Evolutionary conservation across 345 rosid genomes (phyloP).

Genomic region (rapeseed (Brassica napus)): Da-Ae NC_063445.1:17430001-17430500

Average conservation of each 20-base stretch:
- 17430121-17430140: slow-evolving; percentile 39
- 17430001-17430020: slow-evolving; percentile 53
- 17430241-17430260: slow-evolving; percentile 26
- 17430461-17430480: slow-evolving; percentile 22
- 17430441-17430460: background rate
- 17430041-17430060: slow-evolving; percentile 98
- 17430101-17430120: slow-evolving; percentile 61
- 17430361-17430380: background rate
- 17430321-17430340: background rate
- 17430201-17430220: slow-evolving; percentile 54
- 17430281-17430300: background rate
- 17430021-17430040: slow-evolving; percentile 81
- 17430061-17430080: slow-evolving; percentile 98
- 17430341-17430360: background rate
- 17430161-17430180: slow-evolving; percentile 47
- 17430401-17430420: background rate
- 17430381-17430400: slow-evolving; percentile 3
- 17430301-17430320: background rate
- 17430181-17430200: slow-evolving; percentile 56
- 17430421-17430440: background rate
- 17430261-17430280: background rate
- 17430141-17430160: slow-evolving; percentile 40
- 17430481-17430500: slow-evolving; percentile 14
- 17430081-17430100: slow-evolving; percentile 83
- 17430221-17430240: slow-evolving; percentile 76